These are phyloP conservation scores for Chlamydomonas schloesseri DNA, from an alignment of 139 green algal genomes.

Conservation along the genomic window DNA sequence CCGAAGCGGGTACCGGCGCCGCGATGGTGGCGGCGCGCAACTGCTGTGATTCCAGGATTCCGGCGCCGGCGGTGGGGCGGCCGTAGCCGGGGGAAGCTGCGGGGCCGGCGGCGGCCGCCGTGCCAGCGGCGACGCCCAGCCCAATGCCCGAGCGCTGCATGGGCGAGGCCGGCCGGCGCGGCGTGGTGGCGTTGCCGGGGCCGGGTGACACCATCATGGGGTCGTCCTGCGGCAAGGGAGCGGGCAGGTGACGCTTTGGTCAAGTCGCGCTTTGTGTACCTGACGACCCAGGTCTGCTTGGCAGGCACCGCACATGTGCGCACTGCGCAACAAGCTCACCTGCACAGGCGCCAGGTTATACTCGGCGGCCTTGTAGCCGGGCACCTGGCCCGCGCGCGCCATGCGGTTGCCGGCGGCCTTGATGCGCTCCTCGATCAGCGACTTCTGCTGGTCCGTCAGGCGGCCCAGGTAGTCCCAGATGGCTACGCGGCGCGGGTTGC, in stretches of 20 bases:
- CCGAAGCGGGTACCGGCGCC: too few species aligned
- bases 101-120: not conserved
- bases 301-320: too few species aligned
- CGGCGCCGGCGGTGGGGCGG: not conserved
- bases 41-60: not conserved
- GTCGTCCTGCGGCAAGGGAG: conserved; percentile 12
- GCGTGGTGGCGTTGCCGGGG: not conserved
- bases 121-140: not conserved
- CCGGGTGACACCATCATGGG: not conserved
- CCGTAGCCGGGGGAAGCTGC: too few species aligned
- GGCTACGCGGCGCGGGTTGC: conserved; percentile 3
- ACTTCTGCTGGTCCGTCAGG: conserved; percentile 81
- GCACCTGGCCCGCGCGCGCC: conserved; percentile 56
- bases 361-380: conserved; percentile 61
- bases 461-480: conserved; percentile 84
- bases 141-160: conserved; percentile 38
- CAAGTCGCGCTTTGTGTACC: not conserved
- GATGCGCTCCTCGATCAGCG: conserved; percentile 89
- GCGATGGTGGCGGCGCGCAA: too few species aligned
- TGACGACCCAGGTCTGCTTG: not conserved
- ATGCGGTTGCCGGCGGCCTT: conserved; percentile 78
- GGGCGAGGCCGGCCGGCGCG: conserved; percentile 19
- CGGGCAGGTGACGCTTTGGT: too few species aligned
- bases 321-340: not conserved
- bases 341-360: not conserved